A percentile compares a stretch with the other conserved stretches of the same genome.
These are phyloP conservation scores for Sinapis alba DNA, from an alignment of 441 rosid genomes.

Conservation along the genomic window DNA sequence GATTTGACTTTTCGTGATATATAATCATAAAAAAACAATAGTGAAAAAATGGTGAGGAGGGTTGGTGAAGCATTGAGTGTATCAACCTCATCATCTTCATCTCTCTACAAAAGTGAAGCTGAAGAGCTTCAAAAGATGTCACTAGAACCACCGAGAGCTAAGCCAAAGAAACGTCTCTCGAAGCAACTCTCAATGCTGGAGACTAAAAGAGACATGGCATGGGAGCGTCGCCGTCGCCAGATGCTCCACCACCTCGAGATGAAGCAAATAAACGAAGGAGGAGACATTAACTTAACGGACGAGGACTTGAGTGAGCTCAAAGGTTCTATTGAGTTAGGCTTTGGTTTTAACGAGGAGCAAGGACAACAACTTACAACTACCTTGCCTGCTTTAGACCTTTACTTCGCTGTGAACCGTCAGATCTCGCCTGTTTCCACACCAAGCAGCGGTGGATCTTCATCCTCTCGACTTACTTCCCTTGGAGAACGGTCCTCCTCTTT, in stretches of 20 bases:
- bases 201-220: constrained; percentile 67
- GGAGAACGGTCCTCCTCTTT: constrained; percentile 64
- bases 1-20: not conserved
- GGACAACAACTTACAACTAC: constrained; percentile 75
- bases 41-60: constrained; percentile 24
- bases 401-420: constrained; percentile 85
- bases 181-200: constrained; percentile 89
- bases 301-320: constrained; percentile 89
- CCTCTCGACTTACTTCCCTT: constrained; percentile 44
- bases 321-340: constrained; percentile 96
- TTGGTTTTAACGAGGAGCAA: constrained; percentile 82
- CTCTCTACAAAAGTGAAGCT: constrained; percentile 42
- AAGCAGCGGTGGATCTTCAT: constrained; percentile 54
- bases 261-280: constrained; percentile 39
- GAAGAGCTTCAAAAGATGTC: constrained; percentile 67
- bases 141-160: constrained; percentile 47
- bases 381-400: constrained; percentile 93
- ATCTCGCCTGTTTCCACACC: constrained; percentile 73
- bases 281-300: constrained; percentile 59
- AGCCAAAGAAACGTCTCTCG: constrained; percentile 59
- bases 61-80: constrained; percentile 35
- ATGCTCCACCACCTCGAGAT: constrained; percentile 52
- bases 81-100: constrained; percentile 40
- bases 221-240: constrained; percentile 87
- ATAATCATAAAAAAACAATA: constrained; percentile 1